Base-by-base conservation (phyloP, 139 green algal species). In the Dunaliella primolecta region DNA sequence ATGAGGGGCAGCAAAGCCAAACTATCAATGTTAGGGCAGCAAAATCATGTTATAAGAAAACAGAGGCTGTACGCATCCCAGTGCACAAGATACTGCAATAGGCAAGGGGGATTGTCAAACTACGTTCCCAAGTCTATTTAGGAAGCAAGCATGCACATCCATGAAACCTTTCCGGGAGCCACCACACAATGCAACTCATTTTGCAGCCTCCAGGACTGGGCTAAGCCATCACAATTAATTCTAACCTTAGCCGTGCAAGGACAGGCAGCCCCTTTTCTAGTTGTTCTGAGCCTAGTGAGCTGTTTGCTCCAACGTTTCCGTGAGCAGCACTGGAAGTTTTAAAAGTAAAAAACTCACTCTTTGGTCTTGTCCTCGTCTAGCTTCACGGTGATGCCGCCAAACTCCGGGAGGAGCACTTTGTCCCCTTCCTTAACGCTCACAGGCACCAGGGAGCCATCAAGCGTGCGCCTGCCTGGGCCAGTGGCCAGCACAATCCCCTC, bases 401-500 rank as follows among this genome's bases (percentile, higher is more conserved):
- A 99, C 83, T 99, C 97, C 46, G 97, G 97, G 57, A 99, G 93
- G 84, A 99, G 84, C 36, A 99, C 97, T 71, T 92, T 97, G 91
- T 99, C 96, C 1, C 97, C 97, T 85, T 96, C 95, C 88, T 97
- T 97, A 0, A 98, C 94, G 34, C 72, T 83, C 30, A 93, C 31
- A n/a, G 96, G 94, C 0, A 98, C 88, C 31, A 95, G 78, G 27
- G 97, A 93, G 32, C 95, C 95, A 56, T 94, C 90, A 34, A 91
- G 86, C 32, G 85, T 91, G 24, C 94, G 88, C 27, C 94, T 86
- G 11, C 97, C 97, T n/a, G 96, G 94, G 15, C 97, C 97, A 0
- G 97, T 93, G 21, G 97, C 96, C 0, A 99, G 33, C 1, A 99
- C 97, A 25, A 91, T 85, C 56, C 94, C 97, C 87, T 98, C 92